phyloP scores from a whole-genome alignment of 1,284 basidiomycete genomes.

The Sanghuangporus weigelae region DNA sequence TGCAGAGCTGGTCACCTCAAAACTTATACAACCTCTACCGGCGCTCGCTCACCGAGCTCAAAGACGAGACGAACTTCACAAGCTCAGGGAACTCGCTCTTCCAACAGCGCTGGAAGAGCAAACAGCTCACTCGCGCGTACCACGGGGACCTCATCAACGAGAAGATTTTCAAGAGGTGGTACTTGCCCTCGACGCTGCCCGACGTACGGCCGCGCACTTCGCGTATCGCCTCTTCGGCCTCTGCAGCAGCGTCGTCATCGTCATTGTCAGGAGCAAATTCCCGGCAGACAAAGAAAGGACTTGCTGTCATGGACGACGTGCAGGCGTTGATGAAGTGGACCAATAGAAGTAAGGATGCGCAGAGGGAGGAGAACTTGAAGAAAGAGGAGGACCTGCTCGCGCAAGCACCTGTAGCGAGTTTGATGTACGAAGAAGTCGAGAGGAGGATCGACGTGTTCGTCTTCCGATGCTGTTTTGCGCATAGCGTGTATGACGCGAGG shows the following conservation, averaged over 20 bases:
- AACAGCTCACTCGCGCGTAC: conserved; percentile 89
- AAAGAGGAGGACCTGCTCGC: conserved; percentile 56
- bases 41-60: conserved; percentile 49
- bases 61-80: conserved; percentile 51
- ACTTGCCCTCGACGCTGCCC: conserved; percentile 83
- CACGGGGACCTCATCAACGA: conserved; percentile 95
- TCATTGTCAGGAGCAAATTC: no score
- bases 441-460: conserved; percentile 88
- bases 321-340: conserved; percentile 52
- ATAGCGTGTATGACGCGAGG: conserved; percentile 87
- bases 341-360: conserved; percentile 38
- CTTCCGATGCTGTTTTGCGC: conserved; percentile 88
- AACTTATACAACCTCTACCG: conserved; percentile 81
- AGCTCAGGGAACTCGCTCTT: conserved; percentile 67
- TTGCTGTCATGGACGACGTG: conserved; percentile 34
- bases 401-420: conserved; percentile 76
- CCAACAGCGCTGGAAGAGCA: conserved; percentile 90
- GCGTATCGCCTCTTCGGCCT: conserved; percentile 11
- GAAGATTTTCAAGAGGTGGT: conserved; percentile 94
- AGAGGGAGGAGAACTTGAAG: conserved; percentile 41
- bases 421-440: conserved; percentile 95
- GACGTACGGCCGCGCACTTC: conserved; percentile 66
- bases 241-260: no score
- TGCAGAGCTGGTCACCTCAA: conserved; percentile 74
- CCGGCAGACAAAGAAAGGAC: no score